Base-by-base conservation (phyloP, 2,329 filamentous ascomycete genomes). In the Diaporthe citri region DNA sequence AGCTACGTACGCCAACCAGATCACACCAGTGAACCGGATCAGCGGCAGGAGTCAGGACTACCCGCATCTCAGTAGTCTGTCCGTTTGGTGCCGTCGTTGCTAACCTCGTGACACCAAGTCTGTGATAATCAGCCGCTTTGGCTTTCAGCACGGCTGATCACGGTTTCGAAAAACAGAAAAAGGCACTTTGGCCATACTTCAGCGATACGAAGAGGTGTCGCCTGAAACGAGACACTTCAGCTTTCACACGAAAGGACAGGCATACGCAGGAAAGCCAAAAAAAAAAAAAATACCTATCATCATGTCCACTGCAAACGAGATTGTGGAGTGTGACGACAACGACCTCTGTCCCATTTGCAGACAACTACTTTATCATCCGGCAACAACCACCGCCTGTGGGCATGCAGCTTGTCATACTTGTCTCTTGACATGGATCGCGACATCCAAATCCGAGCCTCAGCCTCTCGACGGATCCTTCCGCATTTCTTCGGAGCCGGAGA, bases 351-450 rank as follows among this genome's bases (percentile, higher is more conserved):
- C 64, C 8, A 74, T 74, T 13, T 74, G 62, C 25, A 64, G 41
- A n/a, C 60, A 48, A 36, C 20, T 66, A 15, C 60, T 66, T 48
- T 13, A 48, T 51, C 28, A 17, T 15, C 60, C 60, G 25, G 25
- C 72, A 52, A 39, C n/a, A 34, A 17, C 62, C 28, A n/a, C 31
- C 22, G 62, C 8, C 1, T 74, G 72, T 36, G 72, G 52, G 7
- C 72, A 74, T 39, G 36, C 72, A 1, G 34, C 62, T 10, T 74
- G 72, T n/a, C 31, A 39, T 34, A 41, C n/a, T 25, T 74, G 62
- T 56, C 62, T 74, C 22, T 56, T 70, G n/a, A 70, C 41, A 43
- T 74, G 72, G 72, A 34, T 74, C 7, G 52, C 72, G 20, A 39
- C 64, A 41, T 28, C 62, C 15, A 71, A 34, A 31, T 9, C 52